Percentiles rank a stretch among this genome's conserved stretches.
Evolutionary conservation across 495 filamentous ascomycete species (phyloP).

Genomic region (Talaromyces wortmannii): DNA sequence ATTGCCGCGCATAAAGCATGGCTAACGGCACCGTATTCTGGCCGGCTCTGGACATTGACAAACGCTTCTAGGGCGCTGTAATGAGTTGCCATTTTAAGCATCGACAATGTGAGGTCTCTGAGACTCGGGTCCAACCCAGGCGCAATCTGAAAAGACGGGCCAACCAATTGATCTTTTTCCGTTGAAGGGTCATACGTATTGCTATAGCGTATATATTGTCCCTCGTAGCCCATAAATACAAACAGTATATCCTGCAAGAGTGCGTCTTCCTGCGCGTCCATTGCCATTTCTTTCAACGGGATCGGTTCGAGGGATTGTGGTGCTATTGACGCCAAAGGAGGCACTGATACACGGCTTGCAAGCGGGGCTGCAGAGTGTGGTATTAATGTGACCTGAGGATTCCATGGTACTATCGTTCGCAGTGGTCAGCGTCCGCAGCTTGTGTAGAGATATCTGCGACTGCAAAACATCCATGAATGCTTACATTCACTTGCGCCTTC

Average conservation of each 20-base stretch:
- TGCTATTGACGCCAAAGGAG: conserved; percentile 65
- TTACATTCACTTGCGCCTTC: conserved; percentile 29
- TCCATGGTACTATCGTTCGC: conserved; percentile 57
- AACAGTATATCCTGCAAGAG: conserved; percentile 88
- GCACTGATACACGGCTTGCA: conserved; percentile 76
- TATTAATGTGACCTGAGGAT: conserved; percentile 72
- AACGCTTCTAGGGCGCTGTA: conserved; percentile 87
- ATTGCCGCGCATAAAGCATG: conserved; percentile 93
- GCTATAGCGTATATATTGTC: conserved; percentile 86
- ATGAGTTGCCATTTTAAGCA: conserved; percentile 94
- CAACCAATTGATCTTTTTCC: conserved; percentile 79
- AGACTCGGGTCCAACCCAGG: conserved; percentile 86
- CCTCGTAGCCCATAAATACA: conserved; percentile 98
- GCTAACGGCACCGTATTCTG: conserved; percentile 93
- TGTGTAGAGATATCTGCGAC: not conserved
- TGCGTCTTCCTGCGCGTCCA: conserved; percentile 75
- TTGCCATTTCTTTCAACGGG: conserved; percentile 62
- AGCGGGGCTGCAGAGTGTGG: conserved; percentile 85
- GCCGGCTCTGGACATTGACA: conserved; percentile 85
- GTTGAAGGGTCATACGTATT: conserved; percentile 72
- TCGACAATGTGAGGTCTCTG: conserved; percentile 76
- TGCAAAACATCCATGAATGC: conserved; percentile 6
- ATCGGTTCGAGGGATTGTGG: conserved; percentile 67
- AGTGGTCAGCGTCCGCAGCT: conserved; percentile 12
- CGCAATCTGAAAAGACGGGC: conserved; percentile 72